Conservation (phyloP, 441 rosid species). For the Erodium chrysanthum region DNA sequence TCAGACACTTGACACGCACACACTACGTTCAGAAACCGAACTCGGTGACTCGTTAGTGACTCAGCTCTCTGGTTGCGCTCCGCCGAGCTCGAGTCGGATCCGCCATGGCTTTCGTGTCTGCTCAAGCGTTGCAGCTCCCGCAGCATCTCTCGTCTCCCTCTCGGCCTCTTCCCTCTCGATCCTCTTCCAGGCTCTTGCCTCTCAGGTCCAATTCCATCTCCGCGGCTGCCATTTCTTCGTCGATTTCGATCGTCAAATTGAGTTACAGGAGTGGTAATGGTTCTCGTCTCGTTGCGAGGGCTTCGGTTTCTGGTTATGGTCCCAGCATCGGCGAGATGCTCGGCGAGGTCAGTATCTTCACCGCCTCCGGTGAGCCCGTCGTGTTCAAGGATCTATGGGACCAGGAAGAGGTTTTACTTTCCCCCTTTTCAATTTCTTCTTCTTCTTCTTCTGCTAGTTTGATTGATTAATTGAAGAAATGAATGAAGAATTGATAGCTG, state of each 20-base stretch:
- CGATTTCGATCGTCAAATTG: neutral
- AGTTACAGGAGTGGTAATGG: neutral
- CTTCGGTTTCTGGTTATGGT: slow-evolving; percentile 26
- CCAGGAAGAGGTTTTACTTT: slow-evolving; percentile 39
- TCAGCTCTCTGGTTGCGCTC: neutral
- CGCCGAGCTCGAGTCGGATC: neutral
- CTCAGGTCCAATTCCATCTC: neutral
- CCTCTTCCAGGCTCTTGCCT: neutral
- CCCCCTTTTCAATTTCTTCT: neutral
- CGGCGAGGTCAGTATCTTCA: slow-evolving; percentile 47
- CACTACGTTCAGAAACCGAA: neutral
- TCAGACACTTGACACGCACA: too few species aligned
- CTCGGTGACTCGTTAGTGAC: neutral
- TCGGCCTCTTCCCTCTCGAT: neutral
- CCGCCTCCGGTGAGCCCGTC: slow-evolving; percentile 49
- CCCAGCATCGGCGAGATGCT: slow-evolving; percentile 35
- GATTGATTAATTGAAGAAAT: neutral
- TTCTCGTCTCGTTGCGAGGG: slow-evolving; percentile 23
- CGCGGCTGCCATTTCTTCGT: neutral
- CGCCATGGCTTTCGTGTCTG: neutral
- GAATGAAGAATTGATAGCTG: neutral
- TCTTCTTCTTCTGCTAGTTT: neutral
- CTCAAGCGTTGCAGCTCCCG: neutral
- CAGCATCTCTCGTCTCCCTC: neutral
- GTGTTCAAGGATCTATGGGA: slow-evolving; percentile 65